Percentiles rank a stretch among this genome's conserved stretches.
phyloP scores from a whole-genome alignment of 345 rosid species.

The Populus pruinosa region DNA sequence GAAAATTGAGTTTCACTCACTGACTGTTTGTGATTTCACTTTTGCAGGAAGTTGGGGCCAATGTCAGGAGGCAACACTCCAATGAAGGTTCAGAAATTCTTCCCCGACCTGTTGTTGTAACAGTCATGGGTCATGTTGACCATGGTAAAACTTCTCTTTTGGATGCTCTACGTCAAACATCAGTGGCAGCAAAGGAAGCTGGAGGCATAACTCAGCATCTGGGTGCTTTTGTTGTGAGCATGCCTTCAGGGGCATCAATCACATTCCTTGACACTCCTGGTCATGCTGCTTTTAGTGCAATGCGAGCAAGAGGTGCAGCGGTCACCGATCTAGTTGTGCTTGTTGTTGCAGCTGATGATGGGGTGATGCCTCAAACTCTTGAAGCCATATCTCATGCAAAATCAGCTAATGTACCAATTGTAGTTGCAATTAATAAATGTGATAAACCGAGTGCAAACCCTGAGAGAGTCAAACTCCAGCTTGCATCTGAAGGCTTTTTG shows the following conservation, averaged over 20 bases:
- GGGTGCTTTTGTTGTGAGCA: slow-evolving; percentile 86
- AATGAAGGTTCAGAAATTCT: slow-evolving; percentile 58
- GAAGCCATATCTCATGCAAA: slow-evolving; percentile 91
- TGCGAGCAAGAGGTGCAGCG: slow-evolving; percentile 97
- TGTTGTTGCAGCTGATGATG: slow-evolving; percentile 96
- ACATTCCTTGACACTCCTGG: slow-evolving; percentile 96
- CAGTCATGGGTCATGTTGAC: slow-evolving; percentile 97
- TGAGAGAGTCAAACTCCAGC: slow-evolving; percentile 78
- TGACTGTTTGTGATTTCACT: slow-evolving; percentile 7
- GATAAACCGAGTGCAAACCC: slow-evolving; percentile 85
- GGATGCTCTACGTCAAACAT: slow-evolving; percentile 81
- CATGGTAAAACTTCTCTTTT: slow-evolving; percentile 94
- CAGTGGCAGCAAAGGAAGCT: slow-evolving; percentile 88
- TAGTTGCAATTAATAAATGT: slow-evolving; percentile 88
- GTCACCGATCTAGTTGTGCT: slow-evolving; percentile 91
- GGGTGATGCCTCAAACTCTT: slow-evolving; percentile 95
- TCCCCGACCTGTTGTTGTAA: slow-evolving; percentile 79
- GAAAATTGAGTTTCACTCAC: background rate
- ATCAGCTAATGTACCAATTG: slow-evolving; percentile 80
- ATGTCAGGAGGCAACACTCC: slow-evolving; percentile 68
- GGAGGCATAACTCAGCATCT: slow-evolving; percentile 98
- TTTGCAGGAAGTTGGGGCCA: slow-evolving; percentile 74
- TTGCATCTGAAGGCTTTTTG: slow-evolving; percentile 75
- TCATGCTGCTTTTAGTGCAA: slow-evolving; percentile 91
- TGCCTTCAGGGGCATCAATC: slow-evolving; percentile 83